Conservation (phyloP, 2,329 filamentous ascomycete species). For the Pseudogymnoascus verrucosus region DNA sequence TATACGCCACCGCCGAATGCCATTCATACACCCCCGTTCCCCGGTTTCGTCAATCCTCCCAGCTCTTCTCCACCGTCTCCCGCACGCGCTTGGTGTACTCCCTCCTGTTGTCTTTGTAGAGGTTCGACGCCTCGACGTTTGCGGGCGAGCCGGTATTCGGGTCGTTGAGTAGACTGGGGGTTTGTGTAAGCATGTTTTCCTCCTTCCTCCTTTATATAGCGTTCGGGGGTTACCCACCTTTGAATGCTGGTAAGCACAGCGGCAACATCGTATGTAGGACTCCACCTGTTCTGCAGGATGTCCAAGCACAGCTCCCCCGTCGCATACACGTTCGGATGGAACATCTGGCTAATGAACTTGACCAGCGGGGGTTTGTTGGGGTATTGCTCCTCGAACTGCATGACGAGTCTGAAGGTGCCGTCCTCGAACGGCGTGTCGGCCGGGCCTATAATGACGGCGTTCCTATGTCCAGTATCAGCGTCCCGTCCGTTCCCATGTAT, state of each 20-base stretch:
- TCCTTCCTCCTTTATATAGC: not conserved
- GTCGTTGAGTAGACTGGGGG: slow-evolving; percentile 80
- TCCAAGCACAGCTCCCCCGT: slow-evolving; percentile 95
- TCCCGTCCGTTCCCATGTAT: not conserved
- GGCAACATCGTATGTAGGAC: slow-evolving; percentile 95
- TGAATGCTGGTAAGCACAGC: slow-evolving; percentile 96
- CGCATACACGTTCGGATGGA: slow-evolving; percentile 96
- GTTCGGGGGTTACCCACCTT: slow-evolving; percentile 52
- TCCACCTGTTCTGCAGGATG: slow-evolving; percentile 97
- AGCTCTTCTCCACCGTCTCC: slow-evolving; percentile 98
- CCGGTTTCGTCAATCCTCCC: slow-evolving; percentile 65
- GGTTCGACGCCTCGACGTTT: slow-evolving; percentile 94
- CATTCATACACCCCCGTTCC: not conserved
- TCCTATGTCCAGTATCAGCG: slow-evolving; percentile 48
- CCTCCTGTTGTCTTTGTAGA: slow-evolving; percentile 96
- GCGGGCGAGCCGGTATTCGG: slow-evolving; percentile 97
- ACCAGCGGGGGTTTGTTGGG: slow-evolving; percentile 96
- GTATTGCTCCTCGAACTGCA: slow-evolving; percentile 99
- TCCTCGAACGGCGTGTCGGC: slow-evolving; percentile 97
- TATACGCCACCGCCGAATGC: slow-evolving; percentile 7
- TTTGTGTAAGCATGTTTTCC: not conserved
- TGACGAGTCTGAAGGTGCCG: slow-evolving; percentile 92
- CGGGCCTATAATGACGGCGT: slow-evolving; percentile 95
- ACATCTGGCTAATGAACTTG: slow-evolving; percentile 99
- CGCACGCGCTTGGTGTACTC: slow-evolving; percentile 93